Evolutionary conservation across 2,329 filamentous ascomycete genomes (phyloP).

Genomic region (Aspergillus sp.): DNA sequence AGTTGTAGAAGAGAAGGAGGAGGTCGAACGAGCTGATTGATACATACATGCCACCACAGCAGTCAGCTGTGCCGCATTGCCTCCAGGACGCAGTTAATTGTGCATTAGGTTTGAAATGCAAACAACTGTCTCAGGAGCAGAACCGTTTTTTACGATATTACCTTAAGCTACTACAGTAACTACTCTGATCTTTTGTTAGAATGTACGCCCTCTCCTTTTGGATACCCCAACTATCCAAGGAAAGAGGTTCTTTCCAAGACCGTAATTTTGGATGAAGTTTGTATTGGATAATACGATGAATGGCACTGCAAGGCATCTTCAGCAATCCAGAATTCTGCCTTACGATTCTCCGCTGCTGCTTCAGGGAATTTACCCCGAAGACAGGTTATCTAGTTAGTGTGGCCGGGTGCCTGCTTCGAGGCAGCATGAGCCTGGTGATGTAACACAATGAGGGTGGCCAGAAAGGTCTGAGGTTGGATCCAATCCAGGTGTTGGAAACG

Average conservation of each 20-base stretch:
- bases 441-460: background rate
- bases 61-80: conserved; percentile 3
- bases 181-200: background rate
- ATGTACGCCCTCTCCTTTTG: too few relatives aligned
- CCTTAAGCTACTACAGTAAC: background rate
- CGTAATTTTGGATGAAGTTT: background rate
- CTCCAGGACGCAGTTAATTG: background rate
- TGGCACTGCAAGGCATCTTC: background rate
- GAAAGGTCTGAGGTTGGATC: background rate
- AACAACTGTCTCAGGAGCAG: background rate
- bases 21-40: conserved; percentile 7
- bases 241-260: background rate
- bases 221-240: background rate
- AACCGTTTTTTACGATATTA: too few relatives aligned
- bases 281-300: background rate
- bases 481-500: too few relatives aligned
- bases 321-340: background rate
- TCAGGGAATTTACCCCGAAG: background rate
- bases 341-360: background rate
- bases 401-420: conserved; percentile 3
- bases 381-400: background rate
- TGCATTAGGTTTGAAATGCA: background rate
- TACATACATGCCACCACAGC: conserved; percentile 3
- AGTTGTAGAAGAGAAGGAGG: background rate
- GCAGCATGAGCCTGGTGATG: background rate